Base-by-base conservation (phyloP, 2,329 filamentous ascomycete species). In the Colletotrichum viniferum region DNA sequence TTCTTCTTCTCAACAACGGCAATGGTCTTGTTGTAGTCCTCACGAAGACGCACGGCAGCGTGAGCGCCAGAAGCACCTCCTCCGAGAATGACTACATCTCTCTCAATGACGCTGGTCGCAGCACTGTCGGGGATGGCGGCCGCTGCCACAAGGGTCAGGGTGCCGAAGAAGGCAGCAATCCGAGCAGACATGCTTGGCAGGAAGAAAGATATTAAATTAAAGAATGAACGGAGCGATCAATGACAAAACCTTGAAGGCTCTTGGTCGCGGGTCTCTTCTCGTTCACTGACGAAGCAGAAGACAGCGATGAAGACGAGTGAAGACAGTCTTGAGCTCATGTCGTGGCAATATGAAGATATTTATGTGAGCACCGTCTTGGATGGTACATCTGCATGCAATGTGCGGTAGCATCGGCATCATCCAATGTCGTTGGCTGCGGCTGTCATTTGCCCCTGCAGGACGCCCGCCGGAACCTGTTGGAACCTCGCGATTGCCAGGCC, bases 31-130 rank as follows among this genome's bases (percentile, higher is more conserved):
- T 79, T 79, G 32, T 78, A 81, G 70, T 85, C 83, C 66, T 84
- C 83, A 26, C 82, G 81, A 12, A 86, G 78, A 6, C 82, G 77
- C 28, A 85, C 79, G 5, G 84, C 84, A 7, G 84, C 84, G 58
- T 86, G 81, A 4, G 82, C 77, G 24, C 84, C 84, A n/a, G 83
- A 80, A 13, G 83, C 83, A 36, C 84, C 84, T 14, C 83, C 84
- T 9, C 84, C 84, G 8, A 85, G 77, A 63, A 86, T 79, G 13
- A 81, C 83, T 1, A 85, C 81, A 71, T 85, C 84, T 73, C 77
- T 80, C 16, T 79, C 65, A 52, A 81, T 74, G 48, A 77, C 48
- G 3, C n/a, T 77, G 5, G 36, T 61, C 1, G 55, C 55, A 24
- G 66, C 66, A 34, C 55, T 43, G 5, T 61, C 66, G 34, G 55